Base-by-base conservation (phyloP, 495 filamentous ascomycete genomes). In the Mytilinidion resinicola region DNA sequence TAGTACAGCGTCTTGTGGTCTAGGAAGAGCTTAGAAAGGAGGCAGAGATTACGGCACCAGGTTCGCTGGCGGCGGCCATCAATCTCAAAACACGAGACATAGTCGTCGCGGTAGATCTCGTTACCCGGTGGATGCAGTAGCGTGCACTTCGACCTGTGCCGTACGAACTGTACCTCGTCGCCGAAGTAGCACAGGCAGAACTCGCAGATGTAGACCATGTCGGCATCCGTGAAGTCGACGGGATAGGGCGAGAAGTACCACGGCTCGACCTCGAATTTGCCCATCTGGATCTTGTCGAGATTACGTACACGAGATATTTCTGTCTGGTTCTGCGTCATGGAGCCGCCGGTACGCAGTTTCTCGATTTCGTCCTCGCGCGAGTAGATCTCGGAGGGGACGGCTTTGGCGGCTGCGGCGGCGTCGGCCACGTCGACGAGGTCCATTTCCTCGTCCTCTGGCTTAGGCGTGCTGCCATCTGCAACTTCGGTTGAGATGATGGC, bases 1-100 rank as follows among this genome's bases (percentile, higher is more conserved):
- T 97, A 98, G 79, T 96, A 98, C n/a, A 98, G 86, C 8, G 93
- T 97, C 72, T 98, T 98, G 76, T 97, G 93, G 65, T 97, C 93
- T 25, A 98, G 83, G 74, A 98, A 98, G 69, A 96, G 86, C 69
- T 98, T 98, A 57, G 83, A 90, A 5, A 98, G 78, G 0, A 98
- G 78, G 72, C 93, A 97, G 20, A 98, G 79, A 63, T 98, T 98
- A 5, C 93, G 89, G 62, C 95, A 97, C 91, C 91, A 98, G 3
- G 89, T 95, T 10, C 92, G 81, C 67, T 98, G 93, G n/a, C 93
- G 80, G 14, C 91, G 82, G 4, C 93, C 93, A 67, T 98, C 93
- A 59, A 98, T 95, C 72, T 98, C 93, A 65, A 96, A 98, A 75
- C 97, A 97, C 4, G 88, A 93, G 17, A 96, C 88, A 61, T 88